These are phyloP conservation scores for Neurospora sp. DNA, from an alignment of 495 filamentous ascomycete species.

Conservation along the genomic window DNA sequence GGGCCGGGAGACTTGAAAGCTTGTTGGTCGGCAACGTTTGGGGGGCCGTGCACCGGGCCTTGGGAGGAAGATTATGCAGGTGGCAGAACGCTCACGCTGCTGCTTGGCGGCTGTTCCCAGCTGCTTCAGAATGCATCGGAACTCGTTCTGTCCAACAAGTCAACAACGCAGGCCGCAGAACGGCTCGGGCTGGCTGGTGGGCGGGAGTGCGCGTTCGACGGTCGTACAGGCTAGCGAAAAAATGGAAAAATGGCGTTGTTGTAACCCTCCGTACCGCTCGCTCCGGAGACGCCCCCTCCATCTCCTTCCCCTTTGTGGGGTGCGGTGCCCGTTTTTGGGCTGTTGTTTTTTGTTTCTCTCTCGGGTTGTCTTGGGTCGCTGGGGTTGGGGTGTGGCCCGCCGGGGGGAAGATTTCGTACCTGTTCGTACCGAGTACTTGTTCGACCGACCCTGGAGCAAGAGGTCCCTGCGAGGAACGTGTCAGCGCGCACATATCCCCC, in stretches of 20 bases:
- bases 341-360: conserved; percentile 2
- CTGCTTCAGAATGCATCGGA: background rate
- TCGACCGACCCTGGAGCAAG: conserved; percentile 6
- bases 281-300: conserved; percentile 20
- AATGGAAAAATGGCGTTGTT: conserved; percentile 20
- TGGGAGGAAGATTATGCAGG: background rate
- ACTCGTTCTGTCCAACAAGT: background rate
- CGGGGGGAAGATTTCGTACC: background rate
- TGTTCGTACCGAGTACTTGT: conserved; percentile 13
- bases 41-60: background rate
- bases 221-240: background rate
- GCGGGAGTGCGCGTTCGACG: background rate
- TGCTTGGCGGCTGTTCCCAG: background rate
- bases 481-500: background rate
- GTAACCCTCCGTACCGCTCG: conserved; percentile 10
- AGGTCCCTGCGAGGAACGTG: conserved; percentile 7
- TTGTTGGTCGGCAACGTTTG: background rate
- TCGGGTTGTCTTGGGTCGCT: background rate
- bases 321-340: background rate
- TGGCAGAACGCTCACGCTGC: background rate
- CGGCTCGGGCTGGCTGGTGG: background rate
- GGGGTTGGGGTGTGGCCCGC: background rate
- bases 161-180: background rate
- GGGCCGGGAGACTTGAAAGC: conserved; percentile 9
- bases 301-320: conserved; percentile 12